These are phyloP conservation scores for Scheffersomyces cryptocercus DNA, from an alignment of 1,139 yeast genomes.

Conservation along the genomic window DNA sequence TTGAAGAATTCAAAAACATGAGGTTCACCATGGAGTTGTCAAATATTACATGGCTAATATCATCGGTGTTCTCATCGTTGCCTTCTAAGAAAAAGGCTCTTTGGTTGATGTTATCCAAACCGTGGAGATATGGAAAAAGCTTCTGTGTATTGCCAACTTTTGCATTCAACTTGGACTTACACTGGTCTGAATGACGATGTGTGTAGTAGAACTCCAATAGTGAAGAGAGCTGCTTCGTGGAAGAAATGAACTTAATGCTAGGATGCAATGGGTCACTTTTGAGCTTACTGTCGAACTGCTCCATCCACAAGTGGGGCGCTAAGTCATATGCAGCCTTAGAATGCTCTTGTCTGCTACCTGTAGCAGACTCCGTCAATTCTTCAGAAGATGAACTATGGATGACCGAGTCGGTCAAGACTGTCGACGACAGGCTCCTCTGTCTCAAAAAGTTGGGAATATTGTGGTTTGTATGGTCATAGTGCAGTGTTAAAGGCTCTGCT, in stretches of 20 bases:
- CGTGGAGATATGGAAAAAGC: constrained; percentile 43
- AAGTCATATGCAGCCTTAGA: constrained; percentile 1
- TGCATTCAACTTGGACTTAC: too few species aligned
- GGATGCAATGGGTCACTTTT: constrained; percentile 9
- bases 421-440: too few species aligned
- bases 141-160: constrained; percentile 6
- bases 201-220: constrained; percentile 30
- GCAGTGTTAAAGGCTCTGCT: background rate
- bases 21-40: constrained; percentile 15
- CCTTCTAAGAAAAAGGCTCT: constrained; percentile 24
- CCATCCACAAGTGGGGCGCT: constrained; percentile 11
- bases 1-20: constrained; percentile 17
- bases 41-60: constrained; percentile 2
- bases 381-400: constrained; percentile 1
- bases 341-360: background rate
- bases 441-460: background rate
- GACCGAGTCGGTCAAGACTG: too few species aligned
- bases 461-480: background rate
- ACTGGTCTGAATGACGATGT: too few species aligned
- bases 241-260: constrained; percentile 13
- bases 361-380: background rate
- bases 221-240: constrained; percentile 15
- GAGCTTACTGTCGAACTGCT: constrained; percentile 11
- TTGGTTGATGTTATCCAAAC: constrained; percentile 28
- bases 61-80: constrained; percentile 1